Evolutionary conservation across 2,329 filamentous ascomycete genomes (phyloP).

Genomic region (Catunica adiposa): DNA sequence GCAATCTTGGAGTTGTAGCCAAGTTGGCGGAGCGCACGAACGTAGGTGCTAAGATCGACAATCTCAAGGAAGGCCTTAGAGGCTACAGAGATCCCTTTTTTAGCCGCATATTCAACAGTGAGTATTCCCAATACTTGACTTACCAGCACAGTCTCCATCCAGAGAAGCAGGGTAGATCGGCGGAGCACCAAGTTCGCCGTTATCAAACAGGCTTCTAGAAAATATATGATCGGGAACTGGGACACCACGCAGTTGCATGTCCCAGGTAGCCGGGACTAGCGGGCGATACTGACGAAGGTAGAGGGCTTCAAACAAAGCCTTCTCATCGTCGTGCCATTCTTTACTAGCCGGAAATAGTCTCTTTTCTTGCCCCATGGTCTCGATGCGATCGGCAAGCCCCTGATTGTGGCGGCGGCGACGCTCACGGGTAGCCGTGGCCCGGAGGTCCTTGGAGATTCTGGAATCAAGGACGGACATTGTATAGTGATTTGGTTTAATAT

Average conservation of each 20-base stretch:
- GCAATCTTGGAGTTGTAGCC: conserved; percentile 21
- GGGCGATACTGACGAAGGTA: conserved; percentile 27
- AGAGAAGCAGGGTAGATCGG: conserved; percentile 24
- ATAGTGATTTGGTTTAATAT: too few relatives aligned
- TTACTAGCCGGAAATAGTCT: conserved; percentile 26
- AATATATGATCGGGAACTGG: conserved; percentile 26
- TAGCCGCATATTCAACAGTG: too few relatives aligned
- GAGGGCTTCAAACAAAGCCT: conserved; percentile 26
- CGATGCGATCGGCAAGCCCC: conserved; percentile 15
- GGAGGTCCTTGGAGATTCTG: conserved; percentile 2
- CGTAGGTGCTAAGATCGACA: conserved; percentile 24
- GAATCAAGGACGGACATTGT: neutral
- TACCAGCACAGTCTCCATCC: conserved; percentile 24
- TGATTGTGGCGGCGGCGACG: conserved; percentile 1
- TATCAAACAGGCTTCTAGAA: conserved; percentile 14
- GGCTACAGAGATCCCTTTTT: conserved; percentile 18
- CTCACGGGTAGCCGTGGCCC: neutral
- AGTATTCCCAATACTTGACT: neutral
- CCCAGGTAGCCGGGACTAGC: conserved; percentile 26
- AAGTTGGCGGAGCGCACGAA: conserved; percentile 23
- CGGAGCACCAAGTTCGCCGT: conserved; percentile 20
- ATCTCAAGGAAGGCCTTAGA: conserved; percentile 24
- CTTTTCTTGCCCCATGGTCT: conserved; percentile 30
- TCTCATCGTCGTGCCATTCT: conserved; percentile 36
- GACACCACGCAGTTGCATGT: conserved; percentile 16